Evolutionary conservation across 2,329 filamentous ascomycete genomes (phyloP).

Genomic region (Colletotrichum sp.): DNA sequence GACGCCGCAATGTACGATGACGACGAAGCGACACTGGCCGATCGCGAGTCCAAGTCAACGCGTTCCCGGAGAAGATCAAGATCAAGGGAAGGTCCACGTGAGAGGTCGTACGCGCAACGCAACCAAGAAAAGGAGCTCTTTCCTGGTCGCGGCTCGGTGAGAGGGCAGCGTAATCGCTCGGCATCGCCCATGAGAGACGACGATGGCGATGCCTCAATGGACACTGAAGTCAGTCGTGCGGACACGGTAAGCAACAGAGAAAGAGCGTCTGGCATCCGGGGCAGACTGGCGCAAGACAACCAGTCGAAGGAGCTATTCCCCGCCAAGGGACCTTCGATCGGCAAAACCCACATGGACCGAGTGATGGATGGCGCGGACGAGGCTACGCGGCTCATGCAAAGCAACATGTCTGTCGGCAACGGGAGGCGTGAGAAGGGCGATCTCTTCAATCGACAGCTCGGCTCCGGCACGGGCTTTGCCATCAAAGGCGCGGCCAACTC

Average conservation of each 20-base stretch:
- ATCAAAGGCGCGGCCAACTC: constrained; percentile 69
- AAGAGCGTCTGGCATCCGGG: constrained; percentile 37
- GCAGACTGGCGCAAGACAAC: constrained; percentile 34
- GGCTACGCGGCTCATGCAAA: constrained; percentile 28
- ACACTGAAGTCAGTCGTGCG: constrained; percentile 24
- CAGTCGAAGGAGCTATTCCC: constrained; percentile 45
- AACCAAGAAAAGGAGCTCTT: constrained; percentile 71
- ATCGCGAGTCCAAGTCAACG: constrained; percentile 29
- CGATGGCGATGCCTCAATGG: constrained; percentile 46
- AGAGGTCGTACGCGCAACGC: constrained; percentile 32
- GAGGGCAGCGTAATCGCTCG: constrained; percentile 49
- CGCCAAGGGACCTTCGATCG: constrained; percentile 31
- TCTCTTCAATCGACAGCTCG: constrained; percentile 51
- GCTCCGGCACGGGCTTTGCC: constrained; percentile 56
- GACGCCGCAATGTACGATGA: constrained; percentile 87
- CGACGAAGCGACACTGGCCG: constrained; percentile 45
- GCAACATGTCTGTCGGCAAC: constrained; percentile 26
- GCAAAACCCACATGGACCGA: constrained; percentile 41
- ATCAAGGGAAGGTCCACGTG: constrained; percentile 27
- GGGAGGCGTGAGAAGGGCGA: constrained; percentile 41
- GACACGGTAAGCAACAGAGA: constrained; percentile 37
- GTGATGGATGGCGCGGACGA: constrained; percentile 21
- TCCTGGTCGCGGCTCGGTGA: constrained; percentile 37
- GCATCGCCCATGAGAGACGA: constrained; percentile 53
- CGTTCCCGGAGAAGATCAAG: constrained; percentile 35